A percentile compares a stretch with the other conserved stretches of the same genome.
Conservation (phyloP, 2,329 filamentous ascomycete genomes). For the Tricladium varicosporioides region DNA sequence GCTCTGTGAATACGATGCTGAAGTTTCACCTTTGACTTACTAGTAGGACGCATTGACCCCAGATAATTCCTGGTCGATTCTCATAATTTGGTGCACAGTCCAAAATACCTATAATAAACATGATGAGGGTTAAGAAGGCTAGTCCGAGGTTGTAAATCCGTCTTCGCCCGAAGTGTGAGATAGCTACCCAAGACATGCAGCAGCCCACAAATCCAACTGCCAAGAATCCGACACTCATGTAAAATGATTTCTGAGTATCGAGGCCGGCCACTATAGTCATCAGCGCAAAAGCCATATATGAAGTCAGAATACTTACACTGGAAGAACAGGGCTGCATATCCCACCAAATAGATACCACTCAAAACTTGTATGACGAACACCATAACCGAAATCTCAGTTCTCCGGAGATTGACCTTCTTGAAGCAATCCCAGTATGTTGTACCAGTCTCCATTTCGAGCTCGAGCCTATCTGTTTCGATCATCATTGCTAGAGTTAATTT, state of each 20-base stretch:
- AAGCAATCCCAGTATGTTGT: constrained; percentile 51
- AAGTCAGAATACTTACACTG: constrained; percentile 20
- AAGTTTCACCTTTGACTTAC: constrained; percentile 23
- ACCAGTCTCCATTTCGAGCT: constrained; percentile 44
- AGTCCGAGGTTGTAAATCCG: constrained; percentile 61
- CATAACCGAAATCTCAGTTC: constrained; percentile 52
- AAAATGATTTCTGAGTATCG: constrained; percentile 51
- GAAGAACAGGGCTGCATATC: constrained; percentile 63
- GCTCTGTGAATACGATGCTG: too few species aligned
- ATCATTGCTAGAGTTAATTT: constrained; percentile 51
- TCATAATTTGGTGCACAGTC: constrained; percentile 37
- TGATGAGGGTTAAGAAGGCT: constrained; percentile 47
- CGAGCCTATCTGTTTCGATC: constrained; percentile 52
- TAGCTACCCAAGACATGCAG: constrained; percentile 65
- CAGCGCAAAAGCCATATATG: neutral
- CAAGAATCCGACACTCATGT: constrained; percentile 61
- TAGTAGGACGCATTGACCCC: constrained; percentile 22
- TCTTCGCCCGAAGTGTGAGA: constrained; percentile 59
- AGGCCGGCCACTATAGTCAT: constrained; percentile 53
- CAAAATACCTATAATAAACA: constrained; percentile 44
- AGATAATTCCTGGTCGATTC: constrained; percentile 18
- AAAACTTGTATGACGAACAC: constrained; percentile 60
- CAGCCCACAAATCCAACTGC: constrained; percentile 59
- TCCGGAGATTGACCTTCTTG: constrained; percentile 48
- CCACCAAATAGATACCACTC: constrained; percentile 62